Evolutionary conservation across 1,284 basidiomycete species (phyloP).

Genomic region (Leccinum griseonigrum): DNA sequence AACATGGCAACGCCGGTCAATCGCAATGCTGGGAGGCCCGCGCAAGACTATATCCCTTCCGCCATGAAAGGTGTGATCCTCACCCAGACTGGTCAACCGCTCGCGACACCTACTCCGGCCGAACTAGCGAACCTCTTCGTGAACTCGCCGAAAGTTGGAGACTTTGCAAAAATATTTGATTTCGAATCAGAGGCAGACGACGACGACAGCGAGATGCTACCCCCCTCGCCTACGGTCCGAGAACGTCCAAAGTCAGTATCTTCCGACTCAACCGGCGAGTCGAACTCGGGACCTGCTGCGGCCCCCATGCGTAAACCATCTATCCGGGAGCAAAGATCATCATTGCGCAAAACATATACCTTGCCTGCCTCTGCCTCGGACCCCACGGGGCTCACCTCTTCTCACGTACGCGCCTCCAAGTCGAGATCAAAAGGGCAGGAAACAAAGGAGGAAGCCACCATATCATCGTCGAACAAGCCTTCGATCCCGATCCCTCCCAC

Average conservation of each 20-base stretch:
- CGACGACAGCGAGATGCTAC: conserved; percentile 25
- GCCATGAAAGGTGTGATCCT: conserved; percentile 83
- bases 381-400: conserved; percentile 26
- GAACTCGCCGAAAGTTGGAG: conserved; percentile 61
- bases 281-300: conserved; percentile 12
- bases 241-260: conserved; percentile 29
- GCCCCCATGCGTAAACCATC: conserved; percentile 33
- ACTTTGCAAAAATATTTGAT: conserved; percentile 75
- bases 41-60: conserved; percentile 42
- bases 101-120: conserved; percentile 64
- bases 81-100: conserved; percentile 66
- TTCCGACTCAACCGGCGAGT: conserved; percentile 23
- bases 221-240: conserved; percentile 32
- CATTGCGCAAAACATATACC: conserved; percentile 17
- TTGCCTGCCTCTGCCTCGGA: conserved; percentile 31
- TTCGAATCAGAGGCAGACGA: conserved; percentile 37
- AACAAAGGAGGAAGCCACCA: background rate
- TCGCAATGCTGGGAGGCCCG: conserved; percentile 32
- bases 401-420: conserved; percentile 14
- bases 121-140: conserved; percentile 64
- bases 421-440: conserved; percentile 7
- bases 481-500: conserved; percentile 16
- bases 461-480: conserved; percentile 12
- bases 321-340: conserved; percentile 22
- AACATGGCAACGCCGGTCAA: conserved; percentile 40